These are phyloP conservation scores for Sporobolus alterniflorus DNA, from an alignment of 202 grass and related monocot species.

Conservation along the genomic window DNA sequence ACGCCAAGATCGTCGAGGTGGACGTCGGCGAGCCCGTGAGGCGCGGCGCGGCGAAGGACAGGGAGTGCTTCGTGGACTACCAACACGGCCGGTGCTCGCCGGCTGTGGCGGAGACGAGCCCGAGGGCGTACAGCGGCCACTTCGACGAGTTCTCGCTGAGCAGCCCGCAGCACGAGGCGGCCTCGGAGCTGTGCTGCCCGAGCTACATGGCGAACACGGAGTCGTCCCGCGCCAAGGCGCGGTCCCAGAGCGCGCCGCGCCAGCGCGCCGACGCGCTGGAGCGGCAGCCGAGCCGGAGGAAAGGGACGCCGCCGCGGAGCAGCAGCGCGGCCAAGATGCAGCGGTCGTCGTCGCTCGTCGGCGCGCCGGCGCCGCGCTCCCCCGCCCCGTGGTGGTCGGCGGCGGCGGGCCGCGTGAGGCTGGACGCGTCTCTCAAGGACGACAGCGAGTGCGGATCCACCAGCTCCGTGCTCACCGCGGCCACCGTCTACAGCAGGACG, in stretches of 20 bases:
- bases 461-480: slow-evolving; percentile 72
- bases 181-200: slow-evolving; percentile 27
- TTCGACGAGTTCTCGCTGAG: slow-evolving; percentile 68
- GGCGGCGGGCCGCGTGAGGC: too few species aligned
- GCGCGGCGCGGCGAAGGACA: slow-evolving; percentile 7
- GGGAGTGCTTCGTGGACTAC: background rate
- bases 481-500: slow-evolving; percentile 67
- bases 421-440: slow-evolving; percentile 45
- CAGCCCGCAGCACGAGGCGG: slow-evolving; percentile 57
- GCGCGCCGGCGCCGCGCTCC: too few species aligned
- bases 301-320: slow-evolving; percentile 47
- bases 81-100: slow-evolving; percentile 54
- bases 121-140: slow-evolving; percentile 56
- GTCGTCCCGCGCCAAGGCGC: slow-evolving; percentile 89
- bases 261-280: slow-evolving; percentile 40
- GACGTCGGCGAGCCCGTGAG: slow-evolving; percentile 54
- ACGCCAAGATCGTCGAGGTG: slow-evolving; percentile 79
- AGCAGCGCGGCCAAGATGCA: slow-evolving; percentile 65
- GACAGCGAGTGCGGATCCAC: slow-evolving; percentile 89
- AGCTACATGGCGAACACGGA: slow-evolving; percentile 96
- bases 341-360: slow-evolving; percentile 65
- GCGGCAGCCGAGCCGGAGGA: slow-evolving; percentile 55
- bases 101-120: slow-evolving; percentile 26
- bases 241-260: slow-evolving; percentile 77
- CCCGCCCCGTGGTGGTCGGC: too few species aligned